Evolutionary conservation across 495 filamentous ascomycete genomes (phyloP).

Genomic region (Tuber microsphaerosporum): DNA sequence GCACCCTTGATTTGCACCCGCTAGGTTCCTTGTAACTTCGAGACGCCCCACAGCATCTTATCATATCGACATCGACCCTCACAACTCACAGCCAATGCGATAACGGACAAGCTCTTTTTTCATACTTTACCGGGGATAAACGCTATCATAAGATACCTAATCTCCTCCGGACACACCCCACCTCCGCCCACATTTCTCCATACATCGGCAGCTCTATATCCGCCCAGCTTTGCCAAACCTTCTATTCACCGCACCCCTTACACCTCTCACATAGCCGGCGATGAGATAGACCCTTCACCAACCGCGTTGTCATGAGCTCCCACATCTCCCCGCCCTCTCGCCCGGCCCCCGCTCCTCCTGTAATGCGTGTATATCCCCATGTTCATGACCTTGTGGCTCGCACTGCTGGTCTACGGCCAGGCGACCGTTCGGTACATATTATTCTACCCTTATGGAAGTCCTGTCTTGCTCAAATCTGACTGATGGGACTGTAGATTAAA

Average conservation of each 20-base stretch:
- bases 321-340: constrained; percentile 28
- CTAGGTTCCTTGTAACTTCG: neutral
- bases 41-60: neutral
- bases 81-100: neutral
- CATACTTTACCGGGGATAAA: neutral
- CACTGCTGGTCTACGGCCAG: constrained; percentile 29
- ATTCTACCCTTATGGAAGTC: neutral
- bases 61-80: neutral
- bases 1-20: neutral
- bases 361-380: constrained; percentile 51
- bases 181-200: constrained; percentile 9
- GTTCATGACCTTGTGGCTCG: constrained; percentile 62
- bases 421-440: constrained; percentile 32
- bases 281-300: constrained; percentile 22
- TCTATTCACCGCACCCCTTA: constrained; percentile 8
- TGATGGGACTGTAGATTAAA: constrained; percentile 33
- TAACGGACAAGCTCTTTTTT: neutral
- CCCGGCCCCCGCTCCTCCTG: constrained; percentile 9
- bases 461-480: neutral
- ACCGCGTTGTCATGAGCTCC: constrained; percentile 32
- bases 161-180: constrained; percentile 12
- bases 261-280: constrained; percentile 7
- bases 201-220: neutral
- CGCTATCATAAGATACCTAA: neutral
- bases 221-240: neutral